Percentiles rank a stretch among this genome's conserved stretches.
Conservation (phyloP, 257 asterid species). For the Lantana camara region DNA sequence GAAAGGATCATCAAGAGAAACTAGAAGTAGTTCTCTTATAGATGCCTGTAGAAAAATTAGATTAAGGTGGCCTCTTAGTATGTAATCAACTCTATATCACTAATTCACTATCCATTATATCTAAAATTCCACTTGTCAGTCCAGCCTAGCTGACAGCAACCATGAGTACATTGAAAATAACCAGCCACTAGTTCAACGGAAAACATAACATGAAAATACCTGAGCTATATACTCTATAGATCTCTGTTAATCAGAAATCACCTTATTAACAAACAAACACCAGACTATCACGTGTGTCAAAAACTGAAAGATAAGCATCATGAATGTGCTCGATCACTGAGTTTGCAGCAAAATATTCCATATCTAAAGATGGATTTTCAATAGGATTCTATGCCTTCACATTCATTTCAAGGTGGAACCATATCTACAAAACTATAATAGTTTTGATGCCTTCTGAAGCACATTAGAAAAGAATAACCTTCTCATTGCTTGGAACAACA, state of each 20-base stretch:
- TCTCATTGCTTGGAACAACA: constrained; percentile 70
- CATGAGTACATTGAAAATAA: neutral
- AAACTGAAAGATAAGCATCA: neutral
- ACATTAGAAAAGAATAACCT: constrained; percentile 47
- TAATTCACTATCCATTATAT: constrained; percentile 13
- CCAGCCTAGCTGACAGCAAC: constrained; percentile 15
- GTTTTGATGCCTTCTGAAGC: constrained; percentile 5
- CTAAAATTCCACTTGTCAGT: constrained; percentile 13
- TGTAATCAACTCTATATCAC: constrained; percentile 17
- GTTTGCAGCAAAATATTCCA: neutral
- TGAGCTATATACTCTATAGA: constrained; percentile 4
- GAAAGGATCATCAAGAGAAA: constrained; percentile 72
- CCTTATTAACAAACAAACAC: constrained; percentile 3
- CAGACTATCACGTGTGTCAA: constrained; percentile 4
- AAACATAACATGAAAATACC: constrained; percentile 4
- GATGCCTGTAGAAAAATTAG: constrained; percentile 50
- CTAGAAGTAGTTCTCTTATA: constrained; percentile 66
- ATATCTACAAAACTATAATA: neutral
- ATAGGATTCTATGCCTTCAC: constrained; percentile 12
- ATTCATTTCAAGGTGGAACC: constrained; percentile 19
- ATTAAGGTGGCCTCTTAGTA: constrained; percentile 15
- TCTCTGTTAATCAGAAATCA: neutral
- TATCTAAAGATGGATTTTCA: neutral
- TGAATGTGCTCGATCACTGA: neutral
- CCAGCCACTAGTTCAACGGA: neutral